Evolutionary conservation across 768 basidiomycete species (phyloP), one percentile per base, ranked within the genome.

Genomic region (Termitomyces sp.): DNA sequence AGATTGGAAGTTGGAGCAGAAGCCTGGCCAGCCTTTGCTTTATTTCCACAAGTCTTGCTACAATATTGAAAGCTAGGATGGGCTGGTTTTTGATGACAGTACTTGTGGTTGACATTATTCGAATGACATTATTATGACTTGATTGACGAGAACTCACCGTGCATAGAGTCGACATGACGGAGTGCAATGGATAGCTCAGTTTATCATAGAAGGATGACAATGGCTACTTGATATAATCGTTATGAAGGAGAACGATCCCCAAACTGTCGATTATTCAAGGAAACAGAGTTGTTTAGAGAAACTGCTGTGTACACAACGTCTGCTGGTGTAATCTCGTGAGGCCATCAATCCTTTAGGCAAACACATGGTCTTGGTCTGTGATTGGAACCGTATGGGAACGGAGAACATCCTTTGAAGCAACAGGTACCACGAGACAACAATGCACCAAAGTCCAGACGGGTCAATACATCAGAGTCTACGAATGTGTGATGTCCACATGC

Each of bases 11-110:
- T 72, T 27, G 63, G 62, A 20, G 65, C 54, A 47, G 60, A 59
- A 31, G 61, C 48, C 18, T 63, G 63, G 37, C 63, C 65, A 66
- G 58, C 63, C 68, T 75, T 73, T 65, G 58, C 72, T 71, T 79
- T 81, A 66, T 61, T 72, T 31, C 83, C 81, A 65, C 85, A 86
- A 6, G 75, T 77, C 72, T 82, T 87, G 63, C 83, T 71, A 63
- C 85, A 87, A 62, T 79, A 86, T 0, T 79, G 75, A 66, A 86
- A 85, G 3, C 86, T 85, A 61, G 74, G 73, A 64, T 80, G 78
- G 63, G 81, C 86, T n/a, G 85, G 83, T 52, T 79, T 77, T 46
- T 73, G 62, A 58, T 82, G 78, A 66, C 87, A 88, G 46, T 76
- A 72, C 86, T 87, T 13, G 49, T 47, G 58, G 50, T 30, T 11